Conservation (phyloP, 352 stramenopile species). For the Pythium dissotocum region DNA sequence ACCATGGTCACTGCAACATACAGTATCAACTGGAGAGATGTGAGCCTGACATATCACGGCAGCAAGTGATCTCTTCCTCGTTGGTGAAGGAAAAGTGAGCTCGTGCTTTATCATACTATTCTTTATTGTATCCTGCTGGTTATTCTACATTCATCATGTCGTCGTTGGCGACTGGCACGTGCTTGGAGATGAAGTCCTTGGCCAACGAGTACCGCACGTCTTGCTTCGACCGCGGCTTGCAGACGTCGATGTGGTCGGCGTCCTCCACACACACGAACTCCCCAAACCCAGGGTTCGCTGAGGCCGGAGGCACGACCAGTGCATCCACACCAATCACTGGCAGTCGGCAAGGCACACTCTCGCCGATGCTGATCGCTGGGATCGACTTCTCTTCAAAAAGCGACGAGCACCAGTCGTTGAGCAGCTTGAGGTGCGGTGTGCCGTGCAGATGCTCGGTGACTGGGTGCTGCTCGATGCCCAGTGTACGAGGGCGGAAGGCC, state of each 20-base stretch:
- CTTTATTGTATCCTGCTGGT: neutral
- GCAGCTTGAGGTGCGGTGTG: conserved; percentile 71
- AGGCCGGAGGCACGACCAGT: conserved; percentile 66
- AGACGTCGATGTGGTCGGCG: conserved; percentile 75
- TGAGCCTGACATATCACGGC: neutral
- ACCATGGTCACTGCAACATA: neutral
- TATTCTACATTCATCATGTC: conserved; percentile 24
- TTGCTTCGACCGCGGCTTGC: conserved; percentile 60
- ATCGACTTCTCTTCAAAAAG: conserved; percentile 59
- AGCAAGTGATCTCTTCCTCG: neutral
- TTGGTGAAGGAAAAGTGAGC: no score
- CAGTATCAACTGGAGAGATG: neutral
- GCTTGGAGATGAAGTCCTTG: conserved; percentile 55
- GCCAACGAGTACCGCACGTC: conserved; percentile 66
- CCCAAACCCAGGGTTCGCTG: conserved; percentile 74
- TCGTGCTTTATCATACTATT: neutral
- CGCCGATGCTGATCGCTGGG: conserved; percentile 62
- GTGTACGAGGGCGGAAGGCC: conserved; percentile 44
- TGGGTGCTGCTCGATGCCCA: conserved; percentile 60
- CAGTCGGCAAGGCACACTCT: conserved; percentile 60
- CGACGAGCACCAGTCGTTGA: conserved; percentile 73
- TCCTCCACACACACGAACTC: conserved; percentile 62
- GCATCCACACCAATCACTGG: conserved; percentile 72
- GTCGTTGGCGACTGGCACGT: conserved; percentile 13
- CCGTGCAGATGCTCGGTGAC: conserved; percentile 78